Conservation (phyloP, 1,284 basidiomycete species). For the Fomitopsis pinicola region DNA sequence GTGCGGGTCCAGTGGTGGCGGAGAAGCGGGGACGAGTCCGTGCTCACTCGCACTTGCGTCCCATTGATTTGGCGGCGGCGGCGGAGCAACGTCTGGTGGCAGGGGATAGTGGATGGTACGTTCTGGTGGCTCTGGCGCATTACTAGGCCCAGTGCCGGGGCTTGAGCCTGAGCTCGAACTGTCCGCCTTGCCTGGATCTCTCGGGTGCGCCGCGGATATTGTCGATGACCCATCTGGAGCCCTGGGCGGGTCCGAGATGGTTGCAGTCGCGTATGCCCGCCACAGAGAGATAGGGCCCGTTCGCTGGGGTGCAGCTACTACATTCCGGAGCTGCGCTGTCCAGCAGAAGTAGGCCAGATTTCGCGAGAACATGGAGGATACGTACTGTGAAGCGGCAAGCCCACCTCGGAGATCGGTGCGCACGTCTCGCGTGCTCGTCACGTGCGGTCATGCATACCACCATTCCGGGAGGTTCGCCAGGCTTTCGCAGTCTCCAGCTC, state of each 20-base stretch:
- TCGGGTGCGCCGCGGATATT: slow-evolving; percentile 29
- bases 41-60: slow-evolving; percentile 3
- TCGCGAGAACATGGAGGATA: slow-evolving; percentile 14
- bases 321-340: neutral
- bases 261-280: slow-evolving; percentile 11
- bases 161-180: slow-evolving; percentile 3
- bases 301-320: neutral
- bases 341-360: slow-evolving; percentile 5
- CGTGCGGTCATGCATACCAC: neutral
- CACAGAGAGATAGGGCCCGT: slow-evolving; percentile 1
- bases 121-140: neutral
- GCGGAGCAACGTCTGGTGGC: slow-evolving; percentile 5
- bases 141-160: slow-evolving; percentile 3
- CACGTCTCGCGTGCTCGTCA: neutral
- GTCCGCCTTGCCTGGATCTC: slow-evolving; percentile 21
- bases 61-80: neutral
- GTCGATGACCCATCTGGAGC: slow-evolving; percentile 7
- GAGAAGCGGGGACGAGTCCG: slow-evolving; percentile 13
- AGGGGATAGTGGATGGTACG: slow-evolving; percentile 12
- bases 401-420: neutral
- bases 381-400: neutral
- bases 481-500: too few relatives aligned
- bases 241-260: slow-evolving; percentile 20
- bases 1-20: slow-evolving; percentile 16
- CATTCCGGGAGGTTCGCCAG: neutral